Conservation (phyloP, 2,329 filamentous ascomycete species). For the Aphanocladium album region DNA sequence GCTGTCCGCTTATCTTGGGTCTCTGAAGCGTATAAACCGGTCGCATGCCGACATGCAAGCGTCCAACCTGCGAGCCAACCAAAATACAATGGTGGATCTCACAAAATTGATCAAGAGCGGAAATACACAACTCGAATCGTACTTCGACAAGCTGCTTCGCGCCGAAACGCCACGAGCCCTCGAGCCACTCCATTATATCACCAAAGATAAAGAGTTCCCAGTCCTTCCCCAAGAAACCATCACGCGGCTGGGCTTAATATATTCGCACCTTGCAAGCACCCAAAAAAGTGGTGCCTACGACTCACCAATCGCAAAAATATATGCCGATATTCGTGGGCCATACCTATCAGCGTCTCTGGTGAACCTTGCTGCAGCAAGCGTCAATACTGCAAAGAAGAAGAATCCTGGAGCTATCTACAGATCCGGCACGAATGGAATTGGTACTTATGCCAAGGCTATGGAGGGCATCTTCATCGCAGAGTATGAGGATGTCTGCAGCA, state of each 20-base stretch:
- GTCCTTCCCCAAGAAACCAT: slow-evolving; percentile 70
- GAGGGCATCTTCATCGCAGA: slow-evolving; percentile 84
- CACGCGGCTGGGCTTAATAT: slow-evolving; percentile 72
- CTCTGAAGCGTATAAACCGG: slow-evolving; percentile 81
- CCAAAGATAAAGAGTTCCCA: slow-evolving; percentile 83
- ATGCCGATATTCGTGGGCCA: slow-evolving; percentile 77
- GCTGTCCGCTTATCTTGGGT: slow-evolving; percentile 78
- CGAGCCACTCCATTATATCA: slow-evolving; percentile 88
- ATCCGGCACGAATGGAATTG: slow-evolving; percentile 84
- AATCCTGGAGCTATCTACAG: slow-evolving; percentile 79
- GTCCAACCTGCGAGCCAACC: slow-evolving; percentile 88
- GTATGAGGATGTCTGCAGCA: slow-evolving; percentile 81
- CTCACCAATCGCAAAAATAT: slow-evolving; percentile 72
- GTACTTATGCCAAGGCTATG: slow-evolving; percentile 80
- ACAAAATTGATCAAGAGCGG: slow-evolving; percentile 72
- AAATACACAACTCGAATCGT: slow-evolving; percentile 74
- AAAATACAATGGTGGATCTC: slow-evolving; percentile 79
- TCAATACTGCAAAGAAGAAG: slow-evolving; percentile 78
- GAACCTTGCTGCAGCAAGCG: slow-evolving; percentile 80
- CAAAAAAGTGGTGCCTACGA: slow-evolving; percentile 51
- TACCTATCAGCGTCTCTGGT: slow-evolving; percentile 79
- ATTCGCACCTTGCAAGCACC: slow-evolving; percentile 65
- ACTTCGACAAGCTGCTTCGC: slow-evolving; percentile 72
- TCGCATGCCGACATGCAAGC: slow-evolving; percentile 79
- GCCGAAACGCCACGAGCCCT: slow-evolving; percentile 73